These are phyloP conservation scores for Saprolegnia parasitica DNA, from an alignment of 352 stramenopile species.

Conservation along the genomic window DNA sequence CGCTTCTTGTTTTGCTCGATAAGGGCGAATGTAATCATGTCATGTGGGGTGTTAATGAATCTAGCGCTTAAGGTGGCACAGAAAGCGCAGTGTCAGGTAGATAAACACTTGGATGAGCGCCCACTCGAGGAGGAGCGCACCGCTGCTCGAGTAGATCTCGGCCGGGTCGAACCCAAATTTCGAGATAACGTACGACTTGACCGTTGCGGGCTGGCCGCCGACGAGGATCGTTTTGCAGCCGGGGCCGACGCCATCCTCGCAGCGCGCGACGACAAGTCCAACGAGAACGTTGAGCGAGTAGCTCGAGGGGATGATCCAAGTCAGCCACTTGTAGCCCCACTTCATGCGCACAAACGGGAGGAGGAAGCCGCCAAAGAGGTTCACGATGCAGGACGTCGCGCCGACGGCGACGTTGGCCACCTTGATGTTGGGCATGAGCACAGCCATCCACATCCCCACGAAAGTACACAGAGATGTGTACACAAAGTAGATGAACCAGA, in stretches of 20 bases:
- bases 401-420: slow-evolving; percentile 71
- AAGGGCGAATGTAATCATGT: too few species aligned
- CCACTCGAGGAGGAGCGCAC: slow-evolving; percentile 39
- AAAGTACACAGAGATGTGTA: slow-evolving; percentile 65
- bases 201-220: neutral
- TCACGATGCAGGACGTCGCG: slow-evolving; percentile 60
- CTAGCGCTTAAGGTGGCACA: slow-evolving; percentile 69
- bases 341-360: slow-evolving; percentile 50
- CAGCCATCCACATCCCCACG: slow-evolving; percentile 69
- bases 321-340: slow-evolving; percentile 60
- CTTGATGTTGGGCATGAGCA: slow-evolving; percentile 66
- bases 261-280: neutral
- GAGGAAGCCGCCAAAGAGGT: slow-evolving; percentile 55
- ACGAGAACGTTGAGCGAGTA: slow-evolving; percentile 41
- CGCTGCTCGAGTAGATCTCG: slow-evolving; percentile 19
- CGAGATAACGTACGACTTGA: slow-evolving; percentile 24
- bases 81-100: slow-evolving; percentile 60
- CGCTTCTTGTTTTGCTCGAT: too few species aligned
- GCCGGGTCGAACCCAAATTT: slow-evolving; percentile 29
- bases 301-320: slow-evolving; percentile 55
- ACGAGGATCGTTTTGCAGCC: slow-evolving; percentile 15
- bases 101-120: slow-evolving; percentile 48
- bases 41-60: too few species aligned
- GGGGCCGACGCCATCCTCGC: neutral
- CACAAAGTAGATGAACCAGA: slow-evolving; percentile 50